Evolutionary conservation across 129 eudicot genomes (phyloP), one percentile per base, ranked within the genome.

Genomic region (Cynara cardunculus): DNA sequence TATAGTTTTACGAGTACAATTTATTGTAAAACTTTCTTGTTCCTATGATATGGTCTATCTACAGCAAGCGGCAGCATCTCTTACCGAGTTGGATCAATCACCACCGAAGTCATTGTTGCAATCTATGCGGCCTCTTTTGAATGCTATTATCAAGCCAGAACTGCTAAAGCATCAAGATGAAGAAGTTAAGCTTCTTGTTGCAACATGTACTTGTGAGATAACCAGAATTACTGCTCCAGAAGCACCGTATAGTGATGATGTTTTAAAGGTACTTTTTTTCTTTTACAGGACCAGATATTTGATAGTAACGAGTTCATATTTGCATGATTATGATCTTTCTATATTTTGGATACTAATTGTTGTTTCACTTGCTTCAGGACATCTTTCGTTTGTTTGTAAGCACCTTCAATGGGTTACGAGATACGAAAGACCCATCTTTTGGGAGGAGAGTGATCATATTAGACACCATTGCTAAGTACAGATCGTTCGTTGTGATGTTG

Each of bases 181-280:
- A 74, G 93, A 95, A 77, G 95, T 91, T 69, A 90, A 84, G 82
- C 97, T 92, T 79, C 89, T 90, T 77, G 97, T 95, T 81, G 99
- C 99, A 46, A 69, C 97, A 22, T 95, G 99, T 85, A 83, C 90
- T 26, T 92, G 99, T 84, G 99, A 95, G 87, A 90, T 95, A 39
- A 92, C 97, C 67, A 82, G 99, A 78, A 89, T 95, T 56, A 95
- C 99, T 78, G 99, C 99, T 62, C 99, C 99, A 25, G 99, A 95
- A 84, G 93, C 97, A 41, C 99, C 99, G 19, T 95, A 92, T 30
- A 91, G 83, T 64, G 99, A 95, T 83, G 96, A 89, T 67, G 78
- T 90, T 74, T 76, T 95, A 25, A 95, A 91, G 98, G 98, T 91
- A 79, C 18, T 25, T 14, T 4, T 71, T 68, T 61, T 39, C 25